A percentile compares a stretch with the other conserved stretches of the same genome.
phyloP scores from a whole-genome alignment of 495 filamentous ascomycete genomes.

The Penicillium turbatum region DNA sequence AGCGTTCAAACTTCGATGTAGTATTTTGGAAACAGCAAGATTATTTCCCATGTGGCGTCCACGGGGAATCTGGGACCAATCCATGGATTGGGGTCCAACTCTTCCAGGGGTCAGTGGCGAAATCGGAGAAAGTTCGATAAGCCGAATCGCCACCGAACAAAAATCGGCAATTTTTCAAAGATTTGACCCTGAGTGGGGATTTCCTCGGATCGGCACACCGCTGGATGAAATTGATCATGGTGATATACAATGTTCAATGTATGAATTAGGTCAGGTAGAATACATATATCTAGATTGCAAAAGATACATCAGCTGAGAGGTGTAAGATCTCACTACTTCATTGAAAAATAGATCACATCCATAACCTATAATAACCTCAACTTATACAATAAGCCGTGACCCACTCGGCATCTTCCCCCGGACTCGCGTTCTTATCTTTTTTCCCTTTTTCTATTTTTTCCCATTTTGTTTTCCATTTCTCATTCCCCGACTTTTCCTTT shows the following conservation, averaged over 20 bases:
- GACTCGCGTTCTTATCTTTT: slow-evolving; percentile 5
- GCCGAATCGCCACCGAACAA: slow-evolving; percentile 7
- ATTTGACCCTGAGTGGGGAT: slow-evolving; percentile 20
- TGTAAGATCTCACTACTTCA: no score
- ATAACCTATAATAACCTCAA: background rate
- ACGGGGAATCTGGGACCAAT: no score
- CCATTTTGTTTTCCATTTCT: slow-evolving; percentile 4
- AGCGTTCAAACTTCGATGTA: background rate
- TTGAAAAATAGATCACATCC: background rate
- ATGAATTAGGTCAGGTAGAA: no score
- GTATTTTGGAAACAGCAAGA: background rate
- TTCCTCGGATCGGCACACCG: slow-evolving; percentile 15
- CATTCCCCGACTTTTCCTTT: slow-evolving; percentile 3
- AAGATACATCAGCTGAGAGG: background rate
- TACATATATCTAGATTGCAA: background rate
- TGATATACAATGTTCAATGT: no score
- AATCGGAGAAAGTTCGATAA: background rate
- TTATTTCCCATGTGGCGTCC: background rate
- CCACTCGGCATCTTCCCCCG: slow-evolving; percentile 15
- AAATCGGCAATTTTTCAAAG: slow-evolving; percentile 10
- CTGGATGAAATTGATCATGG: background rate
- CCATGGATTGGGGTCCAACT: no score
- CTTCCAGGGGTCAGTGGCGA: background rate
- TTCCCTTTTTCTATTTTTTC: slow-evolving; percentile 6
- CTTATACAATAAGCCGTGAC: background rate